These are phyloP conservation scores for Epichloe hybrida DNA, from an alignment of 2,329 filamentous ascomycete genomes.

Conservation along the genomic window DNA sequence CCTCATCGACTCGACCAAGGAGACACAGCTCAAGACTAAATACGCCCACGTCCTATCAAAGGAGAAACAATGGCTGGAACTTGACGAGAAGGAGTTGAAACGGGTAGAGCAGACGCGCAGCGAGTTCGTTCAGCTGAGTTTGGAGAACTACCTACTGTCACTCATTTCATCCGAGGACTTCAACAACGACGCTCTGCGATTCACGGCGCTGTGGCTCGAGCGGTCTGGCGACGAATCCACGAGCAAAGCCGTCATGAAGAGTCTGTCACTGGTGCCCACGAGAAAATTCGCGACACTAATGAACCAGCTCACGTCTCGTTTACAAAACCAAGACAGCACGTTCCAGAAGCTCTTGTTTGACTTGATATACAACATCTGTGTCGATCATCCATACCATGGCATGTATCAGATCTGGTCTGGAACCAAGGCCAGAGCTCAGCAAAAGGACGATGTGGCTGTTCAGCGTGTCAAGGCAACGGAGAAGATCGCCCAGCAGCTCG, in stretches of 20 bases:
- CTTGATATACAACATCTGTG: constrained; percentile 71
- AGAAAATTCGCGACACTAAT: constrained; percentile 86
- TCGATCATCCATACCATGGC: constrained; percentile 88
- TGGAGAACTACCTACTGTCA: constrained; percentile 86
- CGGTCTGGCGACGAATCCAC: constrained; percentile 60
- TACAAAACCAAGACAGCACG: constrained; percentile 53
- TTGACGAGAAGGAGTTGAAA: constrained; percentile 78
- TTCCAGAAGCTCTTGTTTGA: constrained; percentile 68
- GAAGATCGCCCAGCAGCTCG: constrained; percentile 49
- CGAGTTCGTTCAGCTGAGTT: constrained; percentile 72
- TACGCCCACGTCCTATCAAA: constrained; percentile 51
- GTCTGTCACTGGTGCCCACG: constrained; percentile 65
- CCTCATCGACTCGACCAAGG: constrained; percentile 35
- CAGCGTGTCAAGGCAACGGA: constrained; percentile 63
- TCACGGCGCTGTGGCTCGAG: constrained; percentile 89
- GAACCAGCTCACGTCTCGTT: constrained; percentile 90
- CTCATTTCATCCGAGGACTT: constrained; percentile 76
- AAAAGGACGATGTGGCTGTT: constrained; percentile 59
- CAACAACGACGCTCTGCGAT: constrained; percentile 79
- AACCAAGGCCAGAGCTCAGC: constrained; percentile 52
- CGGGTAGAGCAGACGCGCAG: constrained; percentile 63
- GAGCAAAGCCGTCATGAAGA: constrained; percentile 59
- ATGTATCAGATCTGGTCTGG: constrained; percentile 95
- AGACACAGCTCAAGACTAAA: constrained; percentile 39
- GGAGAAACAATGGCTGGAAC: constrained; percentile 76